A percentile compares a stretch with the other conserved stretches of the same genome.
phyloP scores from a whole-genome alignment of 257 asterid species.

The Solanum piurae region DNA sequence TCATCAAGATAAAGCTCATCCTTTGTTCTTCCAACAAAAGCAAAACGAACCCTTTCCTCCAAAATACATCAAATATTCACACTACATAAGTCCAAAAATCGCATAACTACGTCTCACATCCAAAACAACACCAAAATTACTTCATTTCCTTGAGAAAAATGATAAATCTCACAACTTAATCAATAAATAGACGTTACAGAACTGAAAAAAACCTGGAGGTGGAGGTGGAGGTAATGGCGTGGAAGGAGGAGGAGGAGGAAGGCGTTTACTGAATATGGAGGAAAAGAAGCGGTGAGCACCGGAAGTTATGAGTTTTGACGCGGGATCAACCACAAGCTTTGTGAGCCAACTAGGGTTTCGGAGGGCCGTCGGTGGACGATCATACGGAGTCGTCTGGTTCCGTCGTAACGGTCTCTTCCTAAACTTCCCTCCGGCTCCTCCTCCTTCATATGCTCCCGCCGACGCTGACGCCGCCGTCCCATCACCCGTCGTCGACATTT shows the following conservation, averaged over 20 bases:
- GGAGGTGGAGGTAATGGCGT: conserved; percentile 20
- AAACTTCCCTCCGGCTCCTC: conserved; percentile 85
- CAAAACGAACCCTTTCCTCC: background rate
- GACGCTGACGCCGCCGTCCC: conserved; percentile 37
- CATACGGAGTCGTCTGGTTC: conserved; percentile 62
- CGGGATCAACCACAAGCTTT: conserved; percentile 81
- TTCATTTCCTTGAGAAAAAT: background rate
- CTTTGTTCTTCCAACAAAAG: background rate
- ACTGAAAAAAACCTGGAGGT: conserved; percentile 23
- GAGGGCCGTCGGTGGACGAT: conserved; percentile 47
- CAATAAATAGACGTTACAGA: background rate
- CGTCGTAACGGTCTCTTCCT: conserved; percentile 48
- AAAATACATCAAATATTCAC: background rate
- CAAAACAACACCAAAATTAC: background rate
- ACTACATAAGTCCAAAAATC: background rate
- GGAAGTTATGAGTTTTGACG: conserved; percentile 49
- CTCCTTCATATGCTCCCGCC: conserved; percentile 21
- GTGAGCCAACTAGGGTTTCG: conserved; percentile 57
- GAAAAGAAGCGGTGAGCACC: conserved; percentile 63
- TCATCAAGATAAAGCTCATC: background rate
- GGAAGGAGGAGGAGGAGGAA: conserved; percentile 31
- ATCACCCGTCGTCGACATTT: conserved; percentile 68
- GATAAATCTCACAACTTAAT: background rate
- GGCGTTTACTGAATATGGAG: conserved; percentile 48
- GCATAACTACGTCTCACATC: background rate